Evolutionary conservation across 1,284 basidiomycete genomes (phyloP), one percentile per base, ranked within the genome.

Genomic region (Ceratobasidium sp.): DNA sequence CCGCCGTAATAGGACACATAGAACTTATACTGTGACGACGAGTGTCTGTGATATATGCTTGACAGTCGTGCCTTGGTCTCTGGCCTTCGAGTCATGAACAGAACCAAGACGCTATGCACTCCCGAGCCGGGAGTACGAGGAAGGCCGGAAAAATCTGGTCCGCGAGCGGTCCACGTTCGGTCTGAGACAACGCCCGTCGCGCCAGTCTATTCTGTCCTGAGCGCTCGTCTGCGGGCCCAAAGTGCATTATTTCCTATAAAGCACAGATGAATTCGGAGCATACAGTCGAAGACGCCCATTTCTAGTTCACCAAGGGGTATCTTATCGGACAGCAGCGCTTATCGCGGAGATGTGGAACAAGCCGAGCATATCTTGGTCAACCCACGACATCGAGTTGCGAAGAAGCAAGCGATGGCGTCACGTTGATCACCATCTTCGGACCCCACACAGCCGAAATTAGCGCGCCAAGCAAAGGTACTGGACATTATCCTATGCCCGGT

Each of bases 1-100:
- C 4, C 1, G 16, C 53, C 53, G 18, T 9, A 32, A 36, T 6
- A 9, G 32, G 32, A 61, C 39, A 3, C 59, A 10, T 9, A 41
- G 36, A 14, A 6, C n/a, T 41, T 46, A 45, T 43, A 46, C 39
- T 28, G 1, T 14, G 28, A n/a, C 21, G 12, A 10, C 16, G 59
- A 32, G 41, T 43, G 41, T 43, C 41, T 10, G 9, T n/a, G 26
- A 32, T 46, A 32, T 18, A 30, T 30, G 18, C 28, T 14, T 16
- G 53, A 55, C 53, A 55, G 18, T 26, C 16, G 39, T 61, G 59
- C 41, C 59, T 45, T 32, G 52, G 12, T 45, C 14, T 60, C 43
- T 26, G n/a, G n/a, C 23, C 16, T 28, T 61, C 26, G n/a, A n/a
- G 23, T 10, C 21, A 26, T 41, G 5, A 9, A 41, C n/a, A 46